These are phyloP conservation scores for Pistacia atlantica DNA, from an alignment of 345 rosid genomes.

Conservation along the genomic window DNA sequence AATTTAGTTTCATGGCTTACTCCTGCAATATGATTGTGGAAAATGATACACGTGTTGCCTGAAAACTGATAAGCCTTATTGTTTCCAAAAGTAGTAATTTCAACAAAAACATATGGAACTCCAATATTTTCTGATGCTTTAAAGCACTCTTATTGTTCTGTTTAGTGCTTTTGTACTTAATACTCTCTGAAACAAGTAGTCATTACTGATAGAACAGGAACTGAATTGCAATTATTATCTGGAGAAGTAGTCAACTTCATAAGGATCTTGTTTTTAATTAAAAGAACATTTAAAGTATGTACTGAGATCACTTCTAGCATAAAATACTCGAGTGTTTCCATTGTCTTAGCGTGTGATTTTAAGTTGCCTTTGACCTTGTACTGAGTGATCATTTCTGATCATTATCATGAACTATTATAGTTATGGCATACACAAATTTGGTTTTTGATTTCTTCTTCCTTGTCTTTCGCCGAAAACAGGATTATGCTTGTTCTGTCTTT, in stretches of 20 bases:
- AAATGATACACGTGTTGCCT: neutral
- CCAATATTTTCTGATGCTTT: neutral
- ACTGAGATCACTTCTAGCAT: neutral
- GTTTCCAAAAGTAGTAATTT: neutral
- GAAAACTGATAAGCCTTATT: neutral
- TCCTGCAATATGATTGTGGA: no score
- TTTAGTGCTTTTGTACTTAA: no score
- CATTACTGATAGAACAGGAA: neutral
- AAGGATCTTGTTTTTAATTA: no score
- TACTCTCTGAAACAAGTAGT: neutral
- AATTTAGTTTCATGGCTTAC: no score
- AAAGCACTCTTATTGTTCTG: neutral
- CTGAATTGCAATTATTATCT: no score
- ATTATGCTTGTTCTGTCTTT: constrained; percentile 78
- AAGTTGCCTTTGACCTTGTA: neutral
- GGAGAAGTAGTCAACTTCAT: no score
- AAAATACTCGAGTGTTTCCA: neutral
- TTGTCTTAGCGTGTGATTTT: neutral
- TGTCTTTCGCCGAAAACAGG: constrained; percentile 44
- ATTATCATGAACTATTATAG: neutral
- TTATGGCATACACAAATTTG: neutral
- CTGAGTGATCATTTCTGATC: neutral
- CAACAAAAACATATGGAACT: neutral
- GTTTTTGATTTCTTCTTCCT: constrained; percentile 5
- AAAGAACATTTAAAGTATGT: no score